Evolutionary conservation across 2,329 filamentous ascomycete genomes (phyloP), one percentile per base, ranked within the genome.

Genomic region (Fusarium papillatum): DNA sequence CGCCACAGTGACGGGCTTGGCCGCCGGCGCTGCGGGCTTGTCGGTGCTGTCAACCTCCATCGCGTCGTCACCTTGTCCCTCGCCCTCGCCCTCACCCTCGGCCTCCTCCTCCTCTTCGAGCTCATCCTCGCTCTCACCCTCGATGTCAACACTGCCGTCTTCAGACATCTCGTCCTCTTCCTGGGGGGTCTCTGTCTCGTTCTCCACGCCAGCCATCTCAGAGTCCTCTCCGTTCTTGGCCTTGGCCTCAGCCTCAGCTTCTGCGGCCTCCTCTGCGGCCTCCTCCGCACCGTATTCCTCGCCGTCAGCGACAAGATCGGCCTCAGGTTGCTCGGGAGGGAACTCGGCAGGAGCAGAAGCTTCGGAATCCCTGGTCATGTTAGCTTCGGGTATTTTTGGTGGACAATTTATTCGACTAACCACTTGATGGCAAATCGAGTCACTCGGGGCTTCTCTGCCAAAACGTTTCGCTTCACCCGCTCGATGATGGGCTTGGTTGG

Each of bases 381-480:
- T 57, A 73, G 68, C 24, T 43, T 75, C 2, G 17, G 7, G 4
- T 29, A 53, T 16, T 17, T 13, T 26, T 19, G 6, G 34, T 43
- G 19, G 29, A 19, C 39, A 34, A 7, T 17, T 43, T 43, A 17
- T 62, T 29, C 24, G 60, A 86, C 91, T 70, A 90, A 98, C 97
- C 97, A 99, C 87, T 99, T 99, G 87, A 99, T 99, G 55, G 96
- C 95, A 82, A 99, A 99, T 76, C 97, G 93, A 36, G 97, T 99
- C 64, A 99, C 97, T 85, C 97, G 92, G 16, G 97, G 97, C 91
- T 99, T 99, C 87, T 98, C 96, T 5, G 96, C 95, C 43, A 99
- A 91, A 63, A 99, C 95, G 82, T 97, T 98, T 79, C 97, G 93
- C 78, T 92, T 92, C 75, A 99, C 95, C 81, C 95, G 95, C 83